A percentile compares a stretch with the other conserved stretches of the same genome.
Conservation (phyloP, 768 basidiomycete species). For the Gloeopeniophorella convolvens region DNA sequence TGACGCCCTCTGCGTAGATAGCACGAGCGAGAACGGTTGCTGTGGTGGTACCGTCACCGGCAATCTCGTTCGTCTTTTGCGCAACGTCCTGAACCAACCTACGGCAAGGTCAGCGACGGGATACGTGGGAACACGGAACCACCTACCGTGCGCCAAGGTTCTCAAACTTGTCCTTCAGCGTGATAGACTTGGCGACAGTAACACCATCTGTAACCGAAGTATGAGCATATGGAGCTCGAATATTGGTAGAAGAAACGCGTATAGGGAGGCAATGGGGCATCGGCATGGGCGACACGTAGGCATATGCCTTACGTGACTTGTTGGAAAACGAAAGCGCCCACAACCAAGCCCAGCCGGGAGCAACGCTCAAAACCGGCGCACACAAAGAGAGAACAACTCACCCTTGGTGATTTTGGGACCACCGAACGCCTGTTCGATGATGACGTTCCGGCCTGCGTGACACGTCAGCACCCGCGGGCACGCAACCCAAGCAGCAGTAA, state of each 20-base stretch:
- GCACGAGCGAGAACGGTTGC: slow-evolving; percentile 95
- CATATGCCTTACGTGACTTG: too few relatives aligned
- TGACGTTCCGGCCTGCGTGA: slow-evolving; percentile 82
- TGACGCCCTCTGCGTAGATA: slow-evolving; percentile 97
- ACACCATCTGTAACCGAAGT: slow-evolving; percentile 67
- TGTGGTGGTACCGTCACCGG: slow-evolving; percentile 97
- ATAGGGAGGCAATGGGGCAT: too few relatives aligned
- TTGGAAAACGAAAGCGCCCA: too few relatives aligned
- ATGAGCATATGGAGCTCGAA: background rate
- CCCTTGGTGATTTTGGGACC: slow-evolving; percentile 96
- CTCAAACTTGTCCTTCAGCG: slow-evolving; percentile 96
- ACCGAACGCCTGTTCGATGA: slow-evolving; percentile 90
- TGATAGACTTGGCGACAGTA: slow-evolving; percentile 92
- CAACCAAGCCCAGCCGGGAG: too few relatives aligned
- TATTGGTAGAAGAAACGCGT: background rate
- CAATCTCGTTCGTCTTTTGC: slow-evolving; percentile 92
- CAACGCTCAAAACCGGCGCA: background rate
- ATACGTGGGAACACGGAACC: background rate
- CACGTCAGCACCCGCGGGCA: slow-evolving; percentile 16
- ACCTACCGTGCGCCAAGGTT: slow-evolving; percentile 94
- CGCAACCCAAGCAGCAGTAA: background rate
- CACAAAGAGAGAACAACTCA: slow-evolving; percentile 28
- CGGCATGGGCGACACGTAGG: too few relatives aligned
- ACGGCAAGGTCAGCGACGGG: slow-evolving; percentile 12
- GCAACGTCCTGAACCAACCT: slow-evolving; percentile 95